phyloP scores from a whole-genome alignment of 257 asterid species.

The Asclepias syriaca region DNA sequence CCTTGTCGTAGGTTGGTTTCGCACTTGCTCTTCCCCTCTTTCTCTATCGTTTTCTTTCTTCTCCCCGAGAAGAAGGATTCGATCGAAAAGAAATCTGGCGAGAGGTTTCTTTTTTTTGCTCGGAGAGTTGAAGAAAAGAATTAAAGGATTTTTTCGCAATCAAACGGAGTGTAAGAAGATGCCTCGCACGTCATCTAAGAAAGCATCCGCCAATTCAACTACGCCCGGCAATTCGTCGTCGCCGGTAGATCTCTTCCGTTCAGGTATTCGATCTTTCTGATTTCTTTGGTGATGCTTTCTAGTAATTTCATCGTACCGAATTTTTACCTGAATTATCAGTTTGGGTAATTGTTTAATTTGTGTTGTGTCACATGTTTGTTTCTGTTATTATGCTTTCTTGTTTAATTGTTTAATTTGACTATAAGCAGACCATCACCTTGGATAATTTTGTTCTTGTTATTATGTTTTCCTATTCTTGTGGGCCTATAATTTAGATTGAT shows the following conservation, averaged over 20 bases:
- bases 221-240: constrained; percentile 56
- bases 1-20: not conserved
- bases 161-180: constrained; percentile 24
- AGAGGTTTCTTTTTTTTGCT: not conserved
- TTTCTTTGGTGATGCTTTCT: not conserved
- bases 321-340: not conserved
- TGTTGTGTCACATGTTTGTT: not conserved
- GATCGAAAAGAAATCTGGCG: not conserved
- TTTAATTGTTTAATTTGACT: not conserved
- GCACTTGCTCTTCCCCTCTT: not conserved
- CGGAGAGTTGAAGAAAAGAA: not conserved
- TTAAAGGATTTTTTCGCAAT: not conserved
- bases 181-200: constrained; percentile 82
- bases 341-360: not conserved
- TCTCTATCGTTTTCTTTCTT: not conserved
- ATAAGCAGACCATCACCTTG: too few relatives aligned
- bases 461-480: too few relatives aligned
- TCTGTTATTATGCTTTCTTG: too few relatives aligned
- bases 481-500: too few relatives aligned
- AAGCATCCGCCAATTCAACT: constrained; percentile 42
- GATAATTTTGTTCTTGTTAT: too few relatives aligned
- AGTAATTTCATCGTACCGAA: not conserved
- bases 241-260: constrained; percentile 64
- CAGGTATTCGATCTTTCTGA: constrained; percentile 38
- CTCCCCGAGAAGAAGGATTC: not conserved